phyloP scores from a whole-genome alignment of 148 eudicot species.

The Selenicereus undatus region DNA sequence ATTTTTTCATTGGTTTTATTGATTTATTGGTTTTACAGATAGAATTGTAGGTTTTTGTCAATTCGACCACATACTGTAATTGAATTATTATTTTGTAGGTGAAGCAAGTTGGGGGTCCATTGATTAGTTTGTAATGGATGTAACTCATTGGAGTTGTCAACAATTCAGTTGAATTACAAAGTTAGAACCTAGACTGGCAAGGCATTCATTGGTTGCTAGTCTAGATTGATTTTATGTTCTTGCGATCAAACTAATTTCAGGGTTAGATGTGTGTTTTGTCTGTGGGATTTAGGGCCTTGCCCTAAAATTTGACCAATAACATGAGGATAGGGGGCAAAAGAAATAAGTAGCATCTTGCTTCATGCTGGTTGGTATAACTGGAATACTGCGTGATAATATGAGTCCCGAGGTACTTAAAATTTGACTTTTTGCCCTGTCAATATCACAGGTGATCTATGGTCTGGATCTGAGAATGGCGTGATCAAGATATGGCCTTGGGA shows the following conservation, averaged over 20 bases:
- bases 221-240: not conserved
- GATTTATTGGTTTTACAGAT: not conserved
- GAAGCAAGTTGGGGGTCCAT: not conserved
- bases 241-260: not conserved
- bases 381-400: not conserved
- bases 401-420: not conserved
- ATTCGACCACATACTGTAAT: not conserved
- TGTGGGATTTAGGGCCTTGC: not conserved
- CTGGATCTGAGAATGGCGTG: slow-evolving; percentile 77
- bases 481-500: slow-evolving; percentile 96
- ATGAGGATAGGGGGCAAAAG: not conserved
- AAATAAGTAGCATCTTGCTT: not conserved
- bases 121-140: not conserved
- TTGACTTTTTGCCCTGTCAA: not conserved
- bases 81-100: not conserved
- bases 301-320: not conserved
- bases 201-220: not conserved
- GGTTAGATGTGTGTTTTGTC: not conserved
- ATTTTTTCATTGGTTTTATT: not conserved
- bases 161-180: not conserved
- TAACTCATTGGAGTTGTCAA: not conserved
- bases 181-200: not conserved
- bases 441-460: slow-evolving; percentile 81
- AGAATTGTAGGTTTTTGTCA: not conserved
- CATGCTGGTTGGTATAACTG: not conserved